These are phyloP conservation scores for Lipomyces orientalis DNA, from an alignment of 805 yeast species.

Conservation along the genomic window DNA sequence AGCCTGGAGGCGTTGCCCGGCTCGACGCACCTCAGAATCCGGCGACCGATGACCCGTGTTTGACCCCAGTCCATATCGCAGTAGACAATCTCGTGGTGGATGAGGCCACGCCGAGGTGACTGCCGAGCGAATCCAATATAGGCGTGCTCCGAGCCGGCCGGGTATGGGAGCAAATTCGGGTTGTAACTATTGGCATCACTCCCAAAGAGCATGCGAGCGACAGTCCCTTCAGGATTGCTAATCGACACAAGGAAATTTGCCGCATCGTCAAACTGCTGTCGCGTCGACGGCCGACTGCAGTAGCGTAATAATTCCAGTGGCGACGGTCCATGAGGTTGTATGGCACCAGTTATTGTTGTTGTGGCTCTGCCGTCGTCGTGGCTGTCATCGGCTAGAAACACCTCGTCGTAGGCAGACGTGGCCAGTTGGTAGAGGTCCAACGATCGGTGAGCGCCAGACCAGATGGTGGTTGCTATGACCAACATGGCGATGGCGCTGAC, in stretches of 20 bases:
- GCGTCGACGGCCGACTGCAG: neutral
- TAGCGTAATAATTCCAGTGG: conserved; percentile 3
- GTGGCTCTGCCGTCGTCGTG: neutral
- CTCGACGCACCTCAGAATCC: conserved; percentile 19
- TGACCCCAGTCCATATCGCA: conserved; percentile 32
- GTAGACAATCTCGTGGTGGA: conserved; percentile 28
- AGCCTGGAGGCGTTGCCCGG: neutral
- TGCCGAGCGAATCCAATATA: conserved; percentile 24
- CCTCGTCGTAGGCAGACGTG: neutral
- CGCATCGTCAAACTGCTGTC: conserved; percentile 2
- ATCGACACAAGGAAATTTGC: conserved; percentile 16
- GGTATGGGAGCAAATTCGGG: conserved; percentile 27
- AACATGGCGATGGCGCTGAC: neutral
- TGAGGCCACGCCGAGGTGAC: neutral
- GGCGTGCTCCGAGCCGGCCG: conserved; percentile 21
- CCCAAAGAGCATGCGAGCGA: conserved; percentile 18
- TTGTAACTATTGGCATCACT: conserved; percentile 5
- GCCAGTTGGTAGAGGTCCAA: neutral
- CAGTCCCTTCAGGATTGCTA: conserved; percentile 15
- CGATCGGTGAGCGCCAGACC: neutral
- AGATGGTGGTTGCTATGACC: neutral
- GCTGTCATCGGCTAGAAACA: neutral
- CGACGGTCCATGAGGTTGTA: neutral
- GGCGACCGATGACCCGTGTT: conserved; percentile 16
- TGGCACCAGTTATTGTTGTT: neutral